Evolutionary conservation across 768 basidiomycete genomes (phyloP), one percentile per base, ranked within the genome.

Genomic region (Boletus pseudo-olivaceus): DNA sequence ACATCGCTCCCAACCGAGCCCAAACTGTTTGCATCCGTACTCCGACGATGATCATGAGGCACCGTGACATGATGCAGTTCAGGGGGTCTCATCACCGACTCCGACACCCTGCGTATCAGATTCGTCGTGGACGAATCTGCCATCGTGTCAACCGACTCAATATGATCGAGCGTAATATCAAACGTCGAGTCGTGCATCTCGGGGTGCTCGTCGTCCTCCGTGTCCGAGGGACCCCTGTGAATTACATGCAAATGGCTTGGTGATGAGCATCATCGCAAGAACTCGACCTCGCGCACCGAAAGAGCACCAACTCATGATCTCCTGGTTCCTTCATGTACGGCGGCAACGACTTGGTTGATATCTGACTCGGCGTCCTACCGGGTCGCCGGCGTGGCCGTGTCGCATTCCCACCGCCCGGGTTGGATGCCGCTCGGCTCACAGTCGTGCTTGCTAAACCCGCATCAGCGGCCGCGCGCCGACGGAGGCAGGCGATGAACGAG

Each of bases 301-400:
- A 75, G 48, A 93, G 82, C 6, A 93, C 90, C 29, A 93, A 76
- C 66, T 93, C 90, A 37, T 85, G 76, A 45, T 90, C 90, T 15
- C 89, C 90, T 0, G 90, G 88, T 56, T 93, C 90, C 70, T 90
- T 90, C 74, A 82, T 88, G 61, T 93, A 93, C 29, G 78, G 81
- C 6, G 90, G 90, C 30, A 93, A 67, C 6, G 86, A 90, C 29
- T 79, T 82, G 8, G 88, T 89, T 6, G 88, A 90, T 48, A 91
- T 83, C 67, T 90, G 88, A 42, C 88, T 90, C 4, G 90, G 86
- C 5, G 88, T 90, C 35, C 87, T 78, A 33, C 77, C 70, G 7
- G 73, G 73, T 47, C 80, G 73, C 26, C 69, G 59, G 19, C 56
- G 50, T 8, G 62, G 26, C 37, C 57, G 50, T 4, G 39, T 26